These are phyloP conservation scores for Alloteropsis semialata DNA, from an alignment of 176 grass and related monocot species.

Conservation along the genomic window DNA sequence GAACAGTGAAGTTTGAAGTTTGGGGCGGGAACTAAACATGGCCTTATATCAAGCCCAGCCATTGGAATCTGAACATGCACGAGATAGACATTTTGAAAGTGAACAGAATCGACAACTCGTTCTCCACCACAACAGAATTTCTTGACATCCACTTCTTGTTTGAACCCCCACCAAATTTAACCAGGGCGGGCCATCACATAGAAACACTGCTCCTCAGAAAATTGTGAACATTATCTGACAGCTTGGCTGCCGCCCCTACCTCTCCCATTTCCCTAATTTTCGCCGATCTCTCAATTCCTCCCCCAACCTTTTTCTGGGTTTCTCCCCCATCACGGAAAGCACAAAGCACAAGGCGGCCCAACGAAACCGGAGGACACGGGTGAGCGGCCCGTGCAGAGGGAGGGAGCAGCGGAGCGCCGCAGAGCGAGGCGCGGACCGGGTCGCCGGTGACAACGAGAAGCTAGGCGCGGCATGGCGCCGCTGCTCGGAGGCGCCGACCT, in stretches of 20 bases:
- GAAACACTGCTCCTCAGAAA: neutral
- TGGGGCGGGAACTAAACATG: too few species aligned
- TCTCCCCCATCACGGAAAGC: slow-evolving; percentile 17
- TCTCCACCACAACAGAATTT: neutral
- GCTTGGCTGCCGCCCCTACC: neutral
- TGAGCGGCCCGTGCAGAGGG: neutral
- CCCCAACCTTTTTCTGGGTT: neutral
- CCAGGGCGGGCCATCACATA: neutral
- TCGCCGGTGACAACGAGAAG: neutral
- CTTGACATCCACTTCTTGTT: neutral
- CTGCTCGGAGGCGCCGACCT: slow-evolving; percentile 29
- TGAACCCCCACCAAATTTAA: neutral
- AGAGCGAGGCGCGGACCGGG: neutral
- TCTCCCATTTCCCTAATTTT: slow-evolving; percentile 10
- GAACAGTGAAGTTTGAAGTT: too few species aligned
- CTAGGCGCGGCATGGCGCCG: slow-evolving; percentile 13
- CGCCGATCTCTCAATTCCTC: neutral
- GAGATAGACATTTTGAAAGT: neutral
- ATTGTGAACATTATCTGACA: neutral
- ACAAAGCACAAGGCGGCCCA: too few species aligned
- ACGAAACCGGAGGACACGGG: neutral
- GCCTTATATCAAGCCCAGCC: too few species aligned
- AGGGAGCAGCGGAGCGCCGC: neutral
- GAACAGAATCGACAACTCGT: neutral
- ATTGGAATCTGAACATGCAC: neutral